Evolutionary conservation across 352 stramenopile species (phyloP), one percentile per base, ranked within the genome.

Genomic region (Globisporangium spinosum): DNA sequence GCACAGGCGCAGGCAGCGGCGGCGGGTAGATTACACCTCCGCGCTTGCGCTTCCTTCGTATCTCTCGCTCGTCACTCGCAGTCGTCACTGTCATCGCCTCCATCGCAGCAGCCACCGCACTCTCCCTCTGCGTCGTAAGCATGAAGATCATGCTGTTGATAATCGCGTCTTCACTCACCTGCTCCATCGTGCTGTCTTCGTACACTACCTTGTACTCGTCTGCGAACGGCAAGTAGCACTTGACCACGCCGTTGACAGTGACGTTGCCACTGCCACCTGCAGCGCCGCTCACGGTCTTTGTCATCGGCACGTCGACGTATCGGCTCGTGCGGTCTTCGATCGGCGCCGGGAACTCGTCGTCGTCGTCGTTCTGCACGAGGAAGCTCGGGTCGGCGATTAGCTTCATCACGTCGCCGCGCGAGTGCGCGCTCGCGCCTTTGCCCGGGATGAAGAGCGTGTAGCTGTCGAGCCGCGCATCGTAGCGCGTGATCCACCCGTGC

Each of bases 401-500:
- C 70, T 89, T 83, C 68, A 90, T 78, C 32, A 93, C 72, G n/a
- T 90, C 82, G 20, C 67, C 73, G 51, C 83, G 73, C 45, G 82
- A 65, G 69, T 85, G 58, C n/a, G 73, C 58, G 64, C 58, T 69
- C 59, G 63, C 12, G 67, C 75, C 75, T 29, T 67, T 68, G 27
- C 69, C 75, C 12, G 85, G 85, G 13, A 87, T 69, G 47, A 90
- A 90, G 51, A 93, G 70, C 61, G 81, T 83, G 70, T 91, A 93
- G 65, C 61, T 74, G 68, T 93, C 85, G 40, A 89, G 58, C 5
- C 70, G 66, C 51, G 76, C 70, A 58, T 93, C 78, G 65, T 90
- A 93, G 34, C 81, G 77, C 56, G 85, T 93, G 69, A 93, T 73
- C 85, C 85, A 91, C 17, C 80, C 80, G 69, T 87, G 81, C 59